These are phyloP conservation scores for Penicillium atrosanguineum DNA, from an alignment of 495 filamentous ascomycete species.

Conservation along the genomic window DNA sequence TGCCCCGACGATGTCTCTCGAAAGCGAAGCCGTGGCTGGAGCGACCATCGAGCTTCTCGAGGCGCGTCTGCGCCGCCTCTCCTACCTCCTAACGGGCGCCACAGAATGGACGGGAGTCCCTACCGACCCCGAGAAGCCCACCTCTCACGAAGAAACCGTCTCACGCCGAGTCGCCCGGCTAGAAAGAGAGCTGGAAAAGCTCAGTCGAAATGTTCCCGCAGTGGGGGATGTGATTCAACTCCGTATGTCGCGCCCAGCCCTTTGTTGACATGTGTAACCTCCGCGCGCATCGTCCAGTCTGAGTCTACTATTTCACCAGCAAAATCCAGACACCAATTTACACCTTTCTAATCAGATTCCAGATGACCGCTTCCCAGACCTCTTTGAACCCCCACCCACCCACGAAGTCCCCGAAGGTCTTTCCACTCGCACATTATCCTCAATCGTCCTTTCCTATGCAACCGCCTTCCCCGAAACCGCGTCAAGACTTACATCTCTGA, in stretches of 20 bases:
- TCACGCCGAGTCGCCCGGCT: conserved; percentile 59
- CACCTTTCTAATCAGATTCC: background rate
- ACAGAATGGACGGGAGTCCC: conserved; percentile 42
- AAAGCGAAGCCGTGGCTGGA: conserved; percentile 39
- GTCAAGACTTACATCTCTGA: conserved; percentile 75
- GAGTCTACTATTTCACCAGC: background rate
- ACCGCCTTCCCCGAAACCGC: conserved; percentile 71
- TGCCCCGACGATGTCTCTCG: conserved; percentile 29
- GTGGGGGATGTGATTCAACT: conserved; percentile 51
- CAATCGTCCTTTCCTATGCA: conserved; percentile 73
- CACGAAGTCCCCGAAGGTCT: conserved; percentile 43
- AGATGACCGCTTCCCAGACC: conserved; percentile 58
- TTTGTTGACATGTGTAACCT: background rate
- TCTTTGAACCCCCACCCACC: conserved; percentile 48
- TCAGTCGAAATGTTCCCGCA: conserved; percentile 45
- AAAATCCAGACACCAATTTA: background rate
- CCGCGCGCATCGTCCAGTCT: background rate
- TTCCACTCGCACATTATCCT: conserved; percentile 45
- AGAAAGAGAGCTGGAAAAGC: conserved; percentile 55
- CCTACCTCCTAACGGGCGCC: conserved; percentile 70
- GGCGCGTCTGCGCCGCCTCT: conserved; percentile 67
- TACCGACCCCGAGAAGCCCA: conserved; percentile 36
- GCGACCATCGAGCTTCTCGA: conserved; percentile 75
- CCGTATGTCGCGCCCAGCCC: conserved; percentile 27
- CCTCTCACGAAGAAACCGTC: conserved; percentile 41